Base-by-base conservation (phyloP, 139 green algal genomes). In the Medakamo hakoo region DNA sequence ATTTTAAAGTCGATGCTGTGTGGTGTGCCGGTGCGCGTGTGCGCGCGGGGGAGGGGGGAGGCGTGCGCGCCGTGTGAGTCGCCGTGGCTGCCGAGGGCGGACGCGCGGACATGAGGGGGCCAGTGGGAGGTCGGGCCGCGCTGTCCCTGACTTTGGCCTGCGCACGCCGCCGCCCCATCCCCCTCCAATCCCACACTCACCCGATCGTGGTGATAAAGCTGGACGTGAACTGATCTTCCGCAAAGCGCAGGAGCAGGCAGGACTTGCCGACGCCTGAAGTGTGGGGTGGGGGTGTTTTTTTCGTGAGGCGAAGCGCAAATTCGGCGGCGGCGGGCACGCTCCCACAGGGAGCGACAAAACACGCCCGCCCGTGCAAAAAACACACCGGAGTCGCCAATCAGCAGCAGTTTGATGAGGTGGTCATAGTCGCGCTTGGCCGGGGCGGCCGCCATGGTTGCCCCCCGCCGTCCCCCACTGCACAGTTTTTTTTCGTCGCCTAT, bases 151-250 rank as follows among this genome's bases (percentile, higher is more conserved):
- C 40, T 18, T 62, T 16, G 31, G 19, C 16, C 16, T 19, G 16
- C 31, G 23, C 23, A 16, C 31, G 40, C 58, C 19, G 40, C 16
- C 58, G 40, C 16, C 19, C 19, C 19, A 19, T 55, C 23, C 16
- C 16, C 58, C 16, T 55, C 23, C 23, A 62, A 29, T n/a, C 55
- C 9, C 2, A 26, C 32, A 14, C 81, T 71, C 32, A 91, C 89
- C 91, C 92, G 31, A 98, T 98, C 0, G 92, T 98, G 4, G 92
- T 97, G 61, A 97, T 97, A 78, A 97, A 97, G 63, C 77, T 92
- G 18, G 85, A 92, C 0, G 90, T 96, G 71, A 98, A 98, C 3
- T 78, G 85, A 72, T 97, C 92, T 49, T 97, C 91, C 1, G 86
- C 89, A 62, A 97, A 98, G 0, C 92, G 76, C 60, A 98, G 69